These are phyloP conservation scores for Marasmius tenuissimus DNA, from an alignment of 1,284 basidiomycete species.

Conservation along the genomic window DNA sequence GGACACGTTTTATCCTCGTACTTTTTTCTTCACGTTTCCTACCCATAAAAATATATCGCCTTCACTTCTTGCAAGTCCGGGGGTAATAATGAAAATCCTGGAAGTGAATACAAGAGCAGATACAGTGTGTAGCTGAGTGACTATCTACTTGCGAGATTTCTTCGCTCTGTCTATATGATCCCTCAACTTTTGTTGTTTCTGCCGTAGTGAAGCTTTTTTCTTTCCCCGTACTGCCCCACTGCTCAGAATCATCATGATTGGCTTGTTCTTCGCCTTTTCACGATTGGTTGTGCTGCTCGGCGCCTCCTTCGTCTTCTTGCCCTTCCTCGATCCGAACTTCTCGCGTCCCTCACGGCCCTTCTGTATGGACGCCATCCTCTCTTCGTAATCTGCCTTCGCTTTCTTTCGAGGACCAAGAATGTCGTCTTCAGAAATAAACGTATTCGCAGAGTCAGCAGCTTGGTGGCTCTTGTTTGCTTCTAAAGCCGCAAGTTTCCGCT, in stretches of 20 bases:
- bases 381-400: constrained; percentile 91
- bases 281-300: constrained; percentile 86
- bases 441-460: constrained; percentile 35
- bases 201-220: constrained; percentile 84
- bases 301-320: constrained; percentile 82
- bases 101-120: no score
- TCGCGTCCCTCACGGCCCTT: constrained; percentile 95
- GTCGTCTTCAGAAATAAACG: constrained; percentile 86
- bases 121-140: background rate
- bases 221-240: constrained; percentile 78
- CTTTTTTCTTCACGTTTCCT: background rate
- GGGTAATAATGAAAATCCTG: no score
- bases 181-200: constrained; percentile 80
- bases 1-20: background rate
- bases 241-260: constrained; percentile 89
- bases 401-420: constrained; percentile 96
- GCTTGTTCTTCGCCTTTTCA: constrained; percentile 90
- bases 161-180: constrained; percentile 74
- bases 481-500: constrained; percentile 83
- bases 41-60: background rate
- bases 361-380: constrained; percentile 89
- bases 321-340: constrained; percentile 89
- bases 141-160: constrained; percentile 36
- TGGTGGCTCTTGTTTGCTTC: constrained; percentile 58
- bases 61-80: no score